Percentiles rank a stretch among this genome's conserved stretches.
Conservation (phyloP, 1,284 basidiomycete genomes). For the Tremellales sp. region DNA sequence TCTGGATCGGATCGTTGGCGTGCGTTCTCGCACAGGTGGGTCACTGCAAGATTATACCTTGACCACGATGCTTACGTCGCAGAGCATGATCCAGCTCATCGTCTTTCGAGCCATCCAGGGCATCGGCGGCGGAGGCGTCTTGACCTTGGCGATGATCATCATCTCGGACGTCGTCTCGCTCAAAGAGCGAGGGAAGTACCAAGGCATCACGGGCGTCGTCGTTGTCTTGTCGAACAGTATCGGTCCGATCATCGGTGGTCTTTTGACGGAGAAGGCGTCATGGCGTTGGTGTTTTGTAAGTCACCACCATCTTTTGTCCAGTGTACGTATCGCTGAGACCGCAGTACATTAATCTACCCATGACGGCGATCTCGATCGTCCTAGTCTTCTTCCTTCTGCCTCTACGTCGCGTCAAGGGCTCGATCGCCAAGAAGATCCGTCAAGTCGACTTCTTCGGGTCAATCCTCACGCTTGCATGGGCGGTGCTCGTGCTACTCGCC, state of each 20-base stretch:
- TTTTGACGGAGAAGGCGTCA: conserved; percentile 41
- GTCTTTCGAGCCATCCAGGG: conserved; percentile 56
- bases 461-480: conserved; percentile 59
- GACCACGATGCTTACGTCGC: conserved; percentile 53
- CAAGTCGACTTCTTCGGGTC: conserved; percentile 65
- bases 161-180: conserved; percentile 43
- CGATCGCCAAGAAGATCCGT: conserved; percentile 59
- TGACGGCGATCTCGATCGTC: conserved; percentile 55
- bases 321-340: not conserved
- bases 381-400: conserved; percentile 63
- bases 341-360: conserved; percentile 61
- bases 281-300: conserved; percentile 54
- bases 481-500: conserved; percentile 61
- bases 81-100: conserved; percentile 65
- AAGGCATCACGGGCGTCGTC: conserved; percentile 43
- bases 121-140: conserved; percentile 44
- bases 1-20: conserved; percentile 56
- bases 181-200: conserved; percentile 49
- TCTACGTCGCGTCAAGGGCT: conserved; percentile 60
- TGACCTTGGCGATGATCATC: conserved; percentile 43
- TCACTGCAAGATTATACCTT: not conserved
- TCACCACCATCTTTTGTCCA: conserved; percentile 41
- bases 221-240: conserved; percentile 42
- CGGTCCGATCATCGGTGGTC: conserved; percentile 48
- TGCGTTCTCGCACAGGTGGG: conserved; percentile 37